Conservation (phyloP, 2,329 filamentous ascomycete species). For the Colletotrichum aenigma region DNA sequence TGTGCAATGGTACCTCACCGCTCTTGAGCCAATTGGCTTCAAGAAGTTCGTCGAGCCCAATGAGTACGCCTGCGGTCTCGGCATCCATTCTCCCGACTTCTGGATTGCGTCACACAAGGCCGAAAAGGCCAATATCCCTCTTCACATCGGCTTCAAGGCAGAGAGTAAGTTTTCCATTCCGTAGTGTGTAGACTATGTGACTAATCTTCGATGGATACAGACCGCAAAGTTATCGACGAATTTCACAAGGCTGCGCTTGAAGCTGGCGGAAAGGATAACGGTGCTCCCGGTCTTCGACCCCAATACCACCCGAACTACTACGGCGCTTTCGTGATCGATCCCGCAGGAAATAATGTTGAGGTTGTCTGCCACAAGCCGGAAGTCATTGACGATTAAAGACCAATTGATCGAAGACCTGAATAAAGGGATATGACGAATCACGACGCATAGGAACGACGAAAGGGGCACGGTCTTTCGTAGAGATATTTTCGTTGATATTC, state of each 20-base stretch:
- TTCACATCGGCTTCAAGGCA: conserved; percentile 35
- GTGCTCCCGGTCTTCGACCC: conserved; percentile 46
- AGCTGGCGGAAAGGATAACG: conserved; percentile 52
- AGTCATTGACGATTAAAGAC: background rate
- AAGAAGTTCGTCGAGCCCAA: conserved; percentile 28
- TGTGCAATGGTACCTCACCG: conserved; percentile 36
- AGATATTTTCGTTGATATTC: too few species aligned
- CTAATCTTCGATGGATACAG: conserved; percentile 25
- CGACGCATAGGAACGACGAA: background rate
- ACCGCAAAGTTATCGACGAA: conserved; percentile 44
- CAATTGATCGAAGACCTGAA: background rate
- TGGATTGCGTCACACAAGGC: conserved; percentile 25
- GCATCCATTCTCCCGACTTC: conserved; percentile 33
- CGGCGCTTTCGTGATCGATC: conserved; percentile 54
- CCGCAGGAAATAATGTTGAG: conserved; percentile 58
- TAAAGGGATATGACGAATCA: background rate
- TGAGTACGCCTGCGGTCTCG: conserved; percentile 34
- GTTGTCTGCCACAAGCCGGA: conserved; percentile 34
- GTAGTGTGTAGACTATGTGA: fast-evolving
- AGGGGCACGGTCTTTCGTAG: background rate
- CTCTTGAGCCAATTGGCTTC: conserved; percentile 41
- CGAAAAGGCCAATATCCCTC: conserved; percentile 19
- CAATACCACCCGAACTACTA: conserved; percentile 54
- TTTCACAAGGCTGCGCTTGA: conserved; percentile 46
- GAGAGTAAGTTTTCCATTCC: conserved; percentile 25